Evolutionary conservation across 2,329 filamentous ascomycete genomes (phyloP).

Genomic region (Beauveria caledonica): DNA sequence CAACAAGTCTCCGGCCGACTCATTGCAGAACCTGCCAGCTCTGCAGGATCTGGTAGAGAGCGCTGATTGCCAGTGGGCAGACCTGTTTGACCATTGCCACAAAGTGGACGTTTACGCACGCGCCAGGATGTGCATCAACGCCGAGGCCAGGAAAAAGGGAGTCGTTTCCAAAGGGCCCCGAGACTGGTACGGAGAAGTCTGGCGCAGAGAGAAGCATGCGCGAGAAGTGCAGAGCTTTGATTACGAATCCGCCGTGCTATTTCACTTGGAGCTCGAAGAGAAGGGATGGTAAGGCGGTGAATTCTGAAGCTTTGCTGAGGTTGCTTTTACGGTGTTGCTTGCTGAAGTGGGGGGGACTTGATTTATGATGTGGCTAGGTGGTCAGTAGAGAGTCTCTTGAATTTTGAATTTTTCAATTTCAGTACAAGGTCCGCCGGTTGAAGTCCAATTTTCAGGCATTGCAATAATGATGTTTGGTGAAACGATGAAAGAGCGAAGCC

Average conservation of each 20-base stretch:
- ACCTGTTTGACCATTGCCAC: conserved; percentile 12
- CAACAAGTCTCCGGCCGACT: conserved; percentile 22
- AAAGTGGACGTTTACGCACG: conserved; percentile 17
- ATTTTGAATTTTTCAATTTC: too few species aligned
- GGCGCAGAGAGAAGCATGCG: neutral
- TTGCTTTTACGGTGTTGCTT: neutral
- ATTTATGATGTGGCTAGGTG: too few species aligned
- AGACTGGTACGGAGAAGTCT: neutral
- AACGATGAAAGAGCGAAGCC: too few species aligned
- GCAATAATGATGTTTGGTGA: too few species aligned
- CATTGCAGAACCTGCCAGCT: conserved; percentile 21
- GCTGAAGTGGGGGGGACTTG: too few species aligned
- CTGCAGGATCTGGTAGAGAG: conserved; percentile 16
- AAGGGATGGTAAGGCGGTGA: neutral
- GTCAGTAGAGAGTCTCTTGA: too few species aligned
- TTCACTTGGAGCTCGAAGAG: neutral
- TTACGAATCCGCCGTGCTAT: neutral
- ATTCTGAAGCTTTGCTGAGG: neutral
- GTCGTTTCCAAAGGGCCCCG: neutral
- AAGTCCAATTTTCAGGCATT: too few species aligned
- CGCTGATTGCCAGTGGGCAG: neutral
- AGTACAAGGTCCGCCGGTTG: too few species aligned
- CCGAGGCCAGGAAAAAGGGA: neutral
- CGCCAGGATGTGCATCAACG: neutral
- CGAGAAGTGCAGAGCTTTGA: neutral